Conservation (phyloP, 176 grass and related monocot genomes). For the Oryza longistaminata region DNA sequence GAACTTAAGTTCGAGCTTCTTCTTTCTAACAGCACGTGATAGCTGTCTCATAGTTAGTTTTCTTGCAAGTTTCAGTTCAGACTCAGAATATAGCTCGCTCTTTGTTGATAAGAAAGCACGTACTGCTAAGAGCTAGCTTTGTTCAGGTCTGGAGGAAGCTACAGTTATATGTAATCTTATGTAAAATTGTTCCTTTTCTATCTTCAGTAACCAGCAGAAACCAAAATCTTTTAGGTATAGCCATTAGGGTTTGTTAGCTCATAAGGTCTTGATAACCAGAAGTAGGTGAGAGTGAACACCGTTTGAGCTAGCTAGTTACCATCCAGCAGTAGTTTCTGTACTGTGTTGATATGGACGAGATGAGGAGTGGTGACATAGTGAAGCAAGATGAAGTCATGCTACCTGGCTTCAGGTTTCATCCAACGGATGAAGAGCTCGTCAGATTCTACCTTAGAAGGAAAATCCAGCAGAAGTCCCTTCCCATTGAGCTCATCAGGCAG, state of each 20-base stretch:
- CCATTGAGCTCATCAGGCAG: slow-evolving; percentile 96
- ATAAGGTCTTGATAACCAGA: slow-evolving; percentile 26
- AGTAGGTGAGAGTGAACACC: slow-evolving; percentile 22
- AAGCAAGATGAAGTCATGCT: slow-evolving; percentile 88
- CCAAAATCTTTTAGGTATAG: slow-evolving; percentile 29
- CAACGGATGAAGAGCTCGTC: slow-evolving; percentile 96
- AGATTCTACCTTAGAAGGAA: slow-evolving; percentile 96
- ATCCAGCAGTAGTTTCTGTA: slow-evolving; percentile 13
- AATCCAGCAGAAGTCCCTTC: slow-evolving; percentile 87
- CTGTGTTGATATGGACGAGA: slow-evolving; percentile 63
- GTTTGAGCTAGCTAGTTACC: slow-evolving; percentile 20
- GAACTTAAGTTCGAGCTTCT: slow-evolving; percentile 8
- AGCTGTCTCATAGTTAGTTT: slow-evolving; percentile 26
- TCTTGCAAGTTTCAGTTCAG: slow-evolving; percentile 23
- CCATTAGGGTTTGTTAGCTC: slow-evolving; percentile 37
- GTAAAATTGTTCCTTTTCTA: slow-evolving; percentile 18
- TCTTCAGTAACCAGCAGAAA: slow-evolving; percentile 29
- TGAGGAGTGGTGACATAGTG: slow-evolving; percentile 70
- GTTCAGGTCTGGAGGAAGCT: slow-evolving; percentile 51
- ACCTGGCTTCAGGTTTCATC: slow-evolving; percentile 98
- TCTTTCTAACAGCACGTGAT: slow-evolving; percentile 20
- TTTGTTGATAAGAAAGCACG: slow-evolving; percentile 19
- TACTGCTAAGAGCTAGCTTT: slow-evolving; percentile 34
- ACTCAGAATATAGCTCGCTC: not conserved
- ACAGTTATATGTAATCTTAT: not conserved